These are phyloP conservation scores for Hypoxylon sp. DNA, from an alignment of 2,329 filamentous ascomycete species.

Conservation along the genomic window DNA sequence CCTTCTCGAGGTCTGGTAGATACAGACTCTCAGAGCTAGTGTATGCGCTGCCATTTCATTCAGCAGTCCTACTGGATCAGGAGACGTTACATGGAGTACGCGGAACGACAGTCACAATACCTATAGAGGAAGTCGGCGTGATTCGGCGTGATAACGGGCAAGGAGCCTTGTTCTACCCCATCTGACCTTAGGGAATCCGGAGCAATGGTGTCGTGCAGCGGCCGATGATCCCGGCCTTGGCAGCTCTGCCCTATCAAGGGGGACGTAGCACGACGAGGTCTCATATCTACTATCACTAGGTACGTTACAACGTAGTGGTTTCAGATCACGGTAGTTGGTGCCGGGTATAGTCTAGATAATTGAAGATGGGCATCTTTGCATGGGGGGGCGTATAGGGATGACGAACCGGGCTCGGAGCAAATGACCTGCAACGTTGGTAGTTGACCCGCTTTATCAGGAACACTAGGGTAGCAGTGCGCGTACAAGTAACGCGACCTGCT, in stretches of 20 bases:
- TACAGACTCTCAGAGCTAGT: slow-evolving; percentile 8
- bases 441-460: slow-evolving; percentile 36
- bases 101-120: slow-evolving; percentile 28
- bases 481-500: slow-evolving; percentile 20
- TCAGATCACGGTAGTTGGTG: background rate
- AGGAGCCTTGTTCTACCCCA: slow-evolving; percentile 31
- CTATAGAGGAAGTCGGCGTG: slow-evolving; percentile 35
- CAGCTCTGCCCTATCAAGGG: slow-evolving; percentile 27
- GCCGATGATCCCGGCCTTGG: slow-evolving; percentile 41
- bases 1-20: slow-evolving; percentile 20
- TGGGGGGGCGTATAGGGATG: slow-evolving; percentile 13
- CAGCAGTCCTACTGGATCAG: slow-evolving; percentile 19
- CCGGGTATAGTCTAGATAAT: slow-evolving; percentile 8
- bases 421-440: slow-evolving; percentile 39
- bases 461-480: slow-evolving; percentile 32
- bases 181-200: slow-evolving; percentile 30
- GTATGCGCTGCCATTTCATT: background rate
- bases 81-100: slow-evolving; percentile 47
- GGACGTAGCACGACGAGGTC: slow-evolving; percentile 29
- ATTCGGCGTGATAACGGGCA: slow-evolving; percentile 38
- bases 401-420: slow-evolving; percentile 22
- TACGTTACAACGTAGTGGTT: slow-evolving; percentile 30
- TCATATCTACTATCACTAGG: slow-evolving; percentile 32
- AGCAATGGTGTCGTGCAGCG: slow-evolving; percentile 32
- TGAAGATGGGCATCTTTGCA: slow-evolving; percentile 9